A percentile compares a stretch with the other conserved stretches of the same genome.
These are phyloP conservation scores for Gossypioides kirkii DNA, from an alignment of 345 rosid species.

Conservation along the genomic window DNA sequence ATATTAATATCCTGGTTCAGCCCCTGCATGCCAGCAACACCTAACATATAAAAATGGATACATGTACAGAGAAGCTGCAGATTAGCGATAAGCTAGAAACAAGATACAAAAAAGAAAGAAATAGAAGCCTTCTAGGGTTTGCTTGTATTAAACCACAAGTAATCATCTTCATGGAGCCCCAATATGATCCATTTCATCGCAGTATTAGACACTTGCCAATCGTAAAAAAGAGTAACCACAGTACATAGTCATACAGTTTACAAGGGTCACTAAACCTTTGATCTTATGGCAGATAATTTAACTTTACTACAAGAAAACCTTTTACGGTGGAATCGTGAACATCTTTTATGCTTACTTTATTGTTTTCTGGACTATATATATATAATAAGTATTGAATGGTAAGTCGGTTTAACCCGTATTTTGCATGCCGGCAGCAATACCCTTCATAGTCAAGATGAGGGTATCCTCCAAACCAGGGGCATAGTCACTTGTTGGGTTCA, in stretches of 20 bases:
- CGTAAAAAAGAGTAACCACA: not conserved
- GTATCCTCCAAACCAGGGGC: conserved; percentile 96
- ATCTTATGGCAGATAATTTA: not conserved
- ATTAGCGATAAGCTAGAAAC: not conserved
- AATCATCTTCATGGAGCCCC: not conserved
- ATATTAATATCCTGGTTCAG: no score
- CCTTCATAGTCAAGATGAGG: conserved; percentile 96
- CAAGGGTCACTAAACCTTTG: not conserved
- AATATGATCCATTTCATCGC: not conserved
- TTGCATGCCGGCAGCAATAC: conserved; percentile 91
- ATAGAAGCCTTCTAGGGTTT: no score
- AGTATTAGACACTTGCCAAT: not conserved
- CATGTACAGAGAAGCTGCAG: not conserved
- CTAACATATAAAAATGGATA: no score
- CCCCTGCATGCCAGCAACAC: no score
- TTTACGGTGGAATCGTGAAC: not conserved
- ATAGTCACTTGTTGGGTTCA: conserved; percentile 80
- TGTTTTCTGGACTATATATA: not conserved
- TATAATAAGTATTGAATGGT: not conserved
- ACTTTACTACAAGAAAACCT: no score
- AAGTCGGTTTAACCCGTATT: conserved; percentile 66
- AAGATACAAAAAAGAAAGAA: not conserved
- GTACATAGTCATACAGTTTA: not conserved
- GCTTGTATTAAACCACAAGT: not conserved
- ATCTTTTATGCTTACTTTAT: not conserved